Evolutionary conservation across 139 green algal genomes (phyloP).

Genomic region (Deuterostichococcus epilithicus): DNA sequence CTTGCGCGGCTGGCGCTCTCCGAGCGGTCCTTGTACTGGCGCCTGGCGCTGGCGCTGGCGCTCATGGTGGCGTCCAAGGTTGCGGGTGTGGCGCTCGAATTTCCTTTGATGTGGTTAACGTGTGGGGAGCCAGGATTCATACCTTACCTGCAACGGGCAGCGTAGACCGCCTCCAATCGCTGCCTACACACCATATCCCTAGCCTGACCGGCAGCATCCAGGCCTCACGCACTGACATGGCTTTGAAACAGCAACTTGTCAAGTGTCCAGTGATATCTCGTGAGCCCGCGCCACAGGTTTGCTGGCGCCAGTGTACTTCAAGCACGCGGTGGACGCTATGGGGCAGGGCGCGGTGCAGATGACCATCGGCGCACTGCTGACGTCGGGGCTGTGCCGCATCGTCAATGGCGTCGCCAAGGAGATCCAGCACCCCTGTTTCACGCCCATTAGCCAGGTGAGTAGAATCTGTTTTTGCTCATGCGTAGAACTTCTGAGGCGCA

Average conservation of each 20-base stretch:
- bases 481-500: too few species aligned
- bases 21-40: slow-evolving; percentile 65
- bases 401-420: slow-evolving; percentile 77
- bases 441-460: slow-evolving; percentile 71
- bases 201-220: too few species aligned
- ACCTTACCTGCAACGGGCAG: too few species aligned
- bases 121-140: too few species aligned
- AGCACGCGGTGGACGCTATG: slow-evolving; percentile 72
- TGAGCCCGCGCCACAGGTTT: slow-evolving; percentile 49
- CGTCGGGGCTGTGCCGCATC: slow-evolving; percentile 49
- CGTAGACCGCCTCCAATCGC: too few species aligned
- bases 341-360: background rate
- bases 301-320: slow-evolving; percentile 67
- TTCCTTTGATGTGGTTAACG: background rate
- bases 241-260: background rate
- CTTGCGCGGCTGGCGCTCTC: slow-evolving; percentile 60
- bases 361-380: slow-evolving; percentile 22
- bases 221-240: background rate
- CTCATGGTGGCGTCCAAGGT: slow-evolving; percentile 69
- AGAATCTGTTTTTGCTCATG: background rate
- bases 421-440: slow-evolving; percentile 74
- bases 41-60: slow-evolving; percentile 55
- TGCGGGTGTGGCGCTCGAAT: slow-evolving; percentile 36
- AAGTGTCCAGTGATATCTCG: background rate
- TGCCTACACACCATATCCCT: too few species aligned